Conservation (phyloP, 805 yeast genomes). For the Candida broadrunensis region DNA sequence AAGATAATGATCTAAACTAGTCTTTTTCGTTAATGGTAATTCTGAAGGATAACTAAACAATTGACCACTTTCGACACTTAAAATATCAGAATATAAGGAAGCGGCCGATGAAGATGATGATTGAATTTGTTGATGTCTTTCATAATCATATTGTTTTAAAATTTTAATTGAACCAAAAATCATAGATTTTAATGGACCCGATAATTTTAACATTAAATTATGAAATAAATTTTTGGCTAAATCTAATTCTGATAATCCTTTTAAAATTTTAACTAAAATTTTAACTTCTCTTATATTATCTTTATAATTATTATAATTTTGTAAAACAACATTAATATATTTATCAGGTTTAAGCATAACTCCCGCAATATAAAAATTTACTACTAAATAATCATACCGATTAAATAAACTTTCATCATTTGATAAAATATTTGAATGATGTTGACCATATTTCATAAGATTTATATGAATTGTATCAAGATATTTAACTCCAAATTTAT, state of each 20-base stretch:
- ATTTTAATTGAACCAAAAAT: constrained; percentile 22
- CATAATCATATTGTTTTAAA: constrained; percentile 17
- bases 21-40: constrained; percentile 5
- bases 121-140: constrained; percentile 3
- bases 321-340: constrained; percentile 22
- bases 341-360: constrained; percentile 30
- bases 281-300: constrained; percentile 23
- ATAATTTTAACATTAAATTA: constrained; percentile 20
- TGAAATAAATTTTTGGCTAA: constrained; percentile 17
- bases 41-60: not conserved
- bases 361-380: constrained; percentile 34
- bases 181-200: constrained; percentile 22
- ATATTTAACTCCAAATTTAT: constrained; percentile 24
- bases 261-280: constrained; percentile 26
- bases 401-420: constrained; percentile 8
- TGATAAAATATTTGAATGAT: constrained; percentile 9
- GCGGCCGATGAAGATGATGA: constrained; percentile 9
- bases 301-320: constrained; percentile 17
- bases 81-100: constrained; percentile 12
- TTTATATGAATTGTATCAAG: constrained; percentile 29
- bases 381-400: constrained; percentile 20
- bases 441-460: constrained; percentile 14
- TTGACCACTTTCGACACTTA: constrained; percentile 1
- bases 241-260: constrained; percentile 26
- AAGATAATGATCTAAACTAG: constrained; percentile 18